Percentiles rank a stretch among this genome's conserved stretches.
Conservation (phyloP, 768 basidiomycete genomes). For the Leucocoprinus birnbaumii region DNA sequence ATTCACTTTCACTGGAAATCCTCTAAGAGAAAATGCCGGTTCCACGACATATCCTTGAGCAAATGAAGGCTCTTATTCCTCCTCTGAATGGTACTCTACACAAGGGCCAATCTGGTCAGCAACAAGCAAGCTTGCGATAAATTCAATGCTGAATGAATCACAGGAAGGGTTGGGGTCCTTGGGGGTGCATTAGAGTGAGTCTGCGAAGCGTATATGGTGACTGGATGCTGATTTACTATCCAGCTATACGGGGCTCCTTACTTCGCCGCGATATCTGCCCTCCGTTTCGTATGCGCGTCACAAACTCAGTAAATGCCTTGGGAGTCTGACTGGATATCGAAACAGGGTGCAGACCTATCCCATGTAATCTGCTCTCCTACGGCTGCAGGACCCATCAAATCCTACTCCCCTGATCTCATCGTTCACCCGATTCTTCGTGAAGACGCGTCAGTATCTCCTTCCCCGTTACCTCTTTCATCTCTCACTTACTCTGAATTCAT, state of each 20-base stretch:
- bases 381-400: slow-evolving; percentile 92
- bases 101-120: slow-evolving; percentile 90
- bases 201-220: background rate
- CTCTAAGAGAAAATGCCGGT: slow-evolving; percentile 48
- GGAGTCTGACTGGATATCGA: background rate
- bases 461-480: background rate
- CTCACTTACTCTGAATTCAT: background rate
- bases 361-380: slow-evolving; percentile 97
- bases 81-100: slow-evolving; percentile 86
- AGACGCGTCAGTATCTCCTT: slow-evolving; percentile 46
- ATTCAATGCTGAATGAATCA: background rate
- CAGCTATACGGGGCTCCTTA: slow-evolving; percentile 98
- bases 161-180: slow-evolving; percentile 88
- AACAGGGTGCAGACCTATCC: slow-evolving; percentile 89
- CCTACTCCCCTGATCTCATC: slow-evolving; percentile 95
- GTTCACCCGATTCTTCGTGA: slow-evolving; percentile 89
- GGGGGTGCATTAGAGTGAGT: slow-evolving; percentile 92
- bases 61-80: slow-evolving; percentile 83
- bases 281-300: slow-evolving; percentile 63
- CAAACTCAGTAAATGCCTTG: background rate
- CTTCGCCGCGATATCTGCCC: slow-evolving; percentile 90
- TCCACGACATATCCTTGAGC: slow-evolving; percentile 57
- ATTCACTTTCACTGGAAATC: too few species aligned
- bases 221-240: background rate
- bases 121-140: background rate